Evolutionary conservation across 2,329 filamentous ascomycete genomes (phyloP).

Genomic region (Pseudogymnoascus sp.): DNA sequence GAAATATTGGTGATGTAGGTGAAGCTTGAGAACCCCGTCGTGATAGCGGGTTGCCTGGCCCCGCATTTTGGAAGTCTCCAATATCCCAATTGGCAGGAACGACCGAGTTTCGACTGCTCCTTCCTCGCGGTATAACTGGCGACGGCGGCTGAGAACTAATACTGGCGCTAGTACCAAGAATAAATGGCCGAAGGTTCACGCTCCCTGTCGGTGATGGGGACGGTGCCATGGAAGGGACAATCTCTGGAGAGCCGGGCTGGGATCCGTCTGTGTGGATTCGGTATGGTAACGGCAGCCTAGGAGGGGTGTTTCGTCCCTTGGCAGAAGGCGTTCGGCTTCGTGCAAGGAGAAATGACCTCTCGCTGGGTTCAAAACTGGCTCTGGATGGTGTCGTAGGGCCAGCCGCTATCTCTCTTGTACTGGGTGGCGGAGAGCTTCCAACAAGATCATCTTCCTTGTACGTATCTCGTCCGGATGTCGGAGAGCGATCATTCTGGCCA

Average conservation of each 20-base stretch:
- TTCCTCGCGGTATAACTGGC: neutral
- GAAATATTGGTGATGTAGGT: slow-evolving; percentile 4
- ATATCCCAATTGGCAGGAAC: neutral
- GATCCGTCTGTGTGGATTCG: neutral
- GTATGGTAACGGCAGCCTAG: neutral
- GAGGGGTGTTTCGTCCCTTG: neutral
- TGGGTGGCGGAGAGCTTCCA: neutral
- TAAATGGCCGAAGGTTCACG: neutral
- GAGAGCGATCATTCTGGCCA: neutral
- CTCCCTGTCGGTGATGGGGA: neutral
- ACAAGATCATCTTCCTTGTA: neutral
- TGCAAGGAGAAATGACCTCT: neutral
- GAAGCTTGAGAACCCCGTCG: neutral
- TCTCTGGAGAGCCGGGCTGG: neutral
- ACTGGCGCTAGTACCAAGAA: neutral
- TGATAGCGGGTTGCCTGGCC: neutral
- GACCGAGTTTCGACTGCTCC: slow-evolving; percentile 1
- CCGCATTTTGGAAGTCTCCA: neutral
- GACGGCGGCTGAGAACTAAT: neutral
- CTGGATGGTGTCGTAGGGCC: neutral
- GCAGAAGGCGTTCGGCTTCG: neutral
- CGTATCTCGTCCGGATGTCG: neutral
- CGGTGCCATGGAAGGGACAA: neutral
- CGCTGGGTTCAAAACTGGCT: neutral
- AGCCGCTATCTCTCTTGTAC: neutral